Conservation (phyloP, 768 basidiomycete species). For the Hortiboletus campestris region DNA sequence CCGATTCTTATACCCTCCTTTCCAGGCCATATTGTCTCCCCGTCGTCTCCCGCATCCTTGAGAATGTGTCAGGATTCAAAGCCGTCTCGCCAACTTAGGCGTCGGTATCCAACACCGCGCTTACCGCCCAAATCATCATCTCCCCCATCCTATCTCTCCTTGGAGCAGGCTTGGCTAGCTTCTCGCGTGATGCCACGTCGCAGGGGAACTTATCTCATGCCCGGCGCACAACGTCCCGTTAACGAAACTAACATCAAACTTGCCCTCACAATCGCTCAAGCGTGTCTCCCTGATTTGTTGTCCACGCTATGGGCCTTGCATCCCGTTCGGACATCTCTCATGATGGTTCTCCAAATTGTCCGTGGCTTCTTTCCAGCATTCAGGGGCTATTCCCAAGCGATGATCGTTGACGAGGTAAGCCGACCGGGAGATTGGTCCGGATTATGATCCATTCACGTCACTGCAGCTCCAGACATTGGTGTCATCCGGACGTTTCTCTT, state of each 20-base stretch:
- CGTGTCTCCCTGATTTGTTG: constrained; percentile 56
- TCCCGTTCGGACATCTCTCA: constrained; percentile 65
- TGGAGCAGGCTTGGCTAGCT: constrained; percentile 54
- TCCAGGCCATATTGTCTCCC: constrained; percentile 13
- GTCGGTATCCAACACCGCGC: constrained; percentile 12
- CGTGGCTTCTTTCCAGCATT: constrained; percentile 79
- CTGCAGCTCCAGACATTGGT: constrained; percentile 66
- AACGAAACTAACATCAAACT: constrained; percentile 53
- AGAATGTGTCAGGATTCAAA: constrained; percentile 28
- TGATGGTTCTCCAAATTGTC: constrained; percentile 67
- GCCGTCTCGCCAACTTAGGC: constrained; percentile 21
- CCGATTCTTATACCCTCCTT: constrained; percentile 31
- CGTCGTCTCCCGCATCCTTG: constrained; percentile 10
- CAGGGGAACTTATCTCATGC: constrained; percentile 46
- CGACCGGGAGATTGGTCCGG: constrained; percentile 9
- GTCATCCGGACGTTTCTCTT: constrained; percentile 69
- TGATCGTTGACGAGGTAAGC: constrained; percentile 81
- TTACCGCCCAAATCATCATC: not conserved
- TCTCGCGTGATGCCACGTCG: constrained; percentile 52
- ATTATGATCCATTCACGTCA: not conserved
- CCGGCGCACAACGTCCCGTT: constrained; percentile 70
- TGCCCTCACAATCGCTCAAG: constrained; percentile 53
- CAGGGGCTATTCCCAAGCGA: constrained; percentile 82
- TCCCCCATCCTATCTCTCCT: constrained; percentile 7
- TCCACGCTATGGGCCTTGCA: constrained; percentile 52